These are phyloP conservation scores for Stemphylium beticola DNA, from an alignment of 2,329 filamentous ascomycete genomes.

Conservation along the genomic window DNA sequence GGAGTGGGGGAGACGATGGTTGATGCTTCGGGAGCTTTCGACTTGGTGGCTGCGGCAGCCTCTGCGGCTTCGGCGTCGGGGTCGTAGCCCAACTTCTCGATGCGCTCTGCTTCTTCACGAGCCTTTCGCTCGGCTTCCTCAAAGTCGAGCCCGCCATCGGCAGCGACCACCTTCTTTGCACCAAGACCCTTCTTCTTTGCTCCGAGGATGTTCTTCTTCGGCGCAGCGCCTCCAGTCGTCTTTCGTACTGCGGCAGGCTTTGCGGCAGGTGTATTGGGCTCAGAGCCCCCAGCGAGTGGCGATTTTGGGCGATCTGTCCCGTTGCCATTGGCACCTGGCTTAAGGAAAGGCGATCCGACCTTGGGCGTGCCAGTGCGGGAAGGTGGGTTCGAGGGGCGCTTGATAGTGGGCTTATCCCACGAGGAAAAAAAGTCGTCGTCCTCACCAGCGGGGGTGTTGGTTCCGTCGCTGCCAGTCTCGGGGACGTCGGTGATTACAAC, in stretches of 20 bases:
- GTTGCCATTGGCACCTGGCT: slow-evolving; percentile 69
- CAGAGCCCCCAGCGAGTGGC: slow-evolving; percentile 64
- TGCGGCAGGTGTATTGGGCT: slow-evolving; percentile 64
- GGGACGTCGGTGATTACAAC: slow-evolving; percentile 80
- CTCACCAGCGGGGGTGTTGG: slow-evolving; percentile 80
- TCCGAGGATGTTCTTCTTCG: slow-evolving; percentile 87
- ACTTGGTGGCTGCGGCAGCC: slow-evolving; percentile 34
- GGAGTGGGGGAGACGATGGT: slow-evolving; percentile 78
- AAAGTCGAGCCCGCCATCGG: slow-evolving; percentile 75
- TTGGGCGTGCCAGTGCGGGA: slow-evolving; percentile 89
- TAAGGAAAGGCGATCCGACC: slow-evolving; percentile 87
- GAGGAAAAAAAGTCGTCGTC: slow-evolving; percentile 98
- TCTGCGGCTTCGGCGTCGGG: slow-evolving; percentile 76
- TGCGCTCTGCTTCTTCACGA: slow-evolving; percentile 94
- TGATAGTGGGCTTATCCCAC: slow-evolving; percentile 98
- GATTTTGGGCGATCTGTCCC: slow-evolving; percentile 75
- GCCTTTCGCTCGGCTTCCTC: slow-evolving; percentile 97
- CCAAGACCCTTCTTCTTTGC: slow-evolving; percentile 67
- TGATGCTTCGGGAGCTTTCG: slow-evolving; percentile 57
- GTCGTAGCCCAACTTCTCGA: slow-evolving; percentile 94
- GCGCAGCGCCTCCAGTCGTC: slow-evolving; percentile 64
- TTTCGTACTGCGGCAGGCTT: slow-evolving; percentile 85
- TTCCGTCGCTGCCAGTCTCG: slow-evolving; percentile 64
- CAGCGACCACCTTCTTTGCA: slow-evolving; percentile 77
- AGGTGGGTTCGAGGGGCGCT: slow-evolving; percentile 90